These are phyloP conservation scores for Silene coronaria DNA, from an alignment of 179 eudicot genomes.

Conservation along the genomic window DNA sequence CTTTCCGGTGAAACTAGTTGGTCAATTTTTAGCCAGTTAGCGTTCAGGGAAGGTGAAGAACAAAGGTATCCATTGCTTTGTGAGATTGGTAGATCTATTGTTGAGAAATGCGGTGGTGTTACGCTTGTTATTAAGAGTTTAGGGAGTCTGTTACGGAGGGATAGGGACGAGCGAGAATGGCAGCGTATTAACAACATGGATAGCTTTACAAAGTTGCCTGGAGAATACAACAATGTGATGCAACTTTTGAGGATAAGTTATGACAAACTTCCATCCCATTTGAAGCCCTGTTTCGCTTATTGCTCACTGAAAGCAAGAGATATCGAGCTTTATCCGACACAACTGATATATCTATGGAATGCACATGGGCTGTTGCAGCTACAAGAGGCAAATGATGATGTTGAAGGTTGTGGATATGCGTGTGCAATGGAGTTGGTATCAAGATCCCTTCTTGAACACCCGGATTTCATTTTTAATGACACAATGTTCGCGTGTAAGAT, in stretches of 20 bases:
- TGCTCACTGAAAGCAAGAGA: conserved; percentile 9
- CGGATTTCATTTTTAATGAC: conserved; percentile 18
- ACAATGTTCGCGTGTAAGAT: conserved; percentile 29
- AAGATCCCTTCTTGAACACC: conserved; percentile 40
- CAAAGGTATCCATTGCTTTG: conserved; percentile 11
- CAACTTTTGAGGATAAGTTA: conserved; percentile 19
- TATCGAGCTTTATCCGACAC: no score
- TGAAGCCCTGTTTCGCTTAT: conserved; percentile 29
- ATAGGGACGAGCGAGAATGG: conserved; percentile 27
- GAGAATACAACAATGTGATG: neutral
- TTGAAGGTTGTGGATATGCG: no score
- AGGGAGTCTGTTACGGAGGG: conserved; percentile 18
- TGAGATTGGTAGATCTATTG: conserved; percentile 22
- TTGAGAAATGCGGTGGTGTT: conserved; percentile 27
- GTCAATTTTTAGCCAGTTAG: conserved; percentile 13
- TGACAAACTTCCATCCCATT: conserved; percentile 22
- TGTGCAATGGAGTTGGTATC: conserved; percentile 26
- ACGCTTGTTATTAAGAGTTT: conserved; percentile 25
- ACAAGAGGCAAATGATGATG: neutral
- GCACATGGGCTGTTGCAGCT: conserved; percentile 24
- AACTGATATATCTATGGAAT: conserved; percentile 10
- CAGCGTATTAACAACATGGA: conserved; percentile 13
- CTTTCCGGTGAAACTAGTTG: conserved; percentile 21
- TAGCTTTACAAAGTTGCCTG: conserved; percentile 12
- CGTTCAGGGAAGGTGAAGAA: conserved; percentile 23